A percentile compares a stretch with the other conserved stretches of the same genome.
These are phyloP conservation scores for Cryptococcus maquisensis DNA, from an alignment of 1,284 basidiomycete genomes.

Conservation along the genomic window DNA sequence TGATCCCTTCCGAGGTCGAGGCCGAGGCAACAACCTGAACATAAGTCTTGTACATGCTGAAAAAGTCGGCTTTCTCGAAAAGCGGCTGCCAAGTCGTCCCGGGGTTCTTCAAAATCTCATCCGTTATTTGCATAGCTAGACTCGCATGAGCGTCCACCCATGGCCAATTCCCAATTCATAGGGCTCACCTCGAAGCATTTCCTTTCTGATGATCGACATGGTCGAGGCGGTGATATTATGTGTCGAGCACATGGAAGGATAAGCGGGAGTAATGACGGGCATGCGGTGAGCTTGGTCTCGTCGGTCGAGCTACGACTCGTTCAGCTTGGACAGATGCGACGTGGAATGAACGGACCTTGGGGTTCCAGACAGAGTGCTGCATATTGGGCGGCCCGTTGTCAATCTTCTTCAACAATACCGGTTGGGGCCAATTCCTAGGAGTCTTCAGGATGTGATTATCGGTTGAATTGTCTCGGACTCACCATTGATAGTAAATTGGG, in stretches of 20 bases:
- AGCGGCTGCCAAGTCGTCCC: conserved; percentile 85
- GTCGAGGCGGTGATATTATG: conserved; percentile 97
- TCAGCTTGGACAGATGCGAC: background rate
- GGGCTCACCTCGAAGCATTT: conserved; percentile 79
- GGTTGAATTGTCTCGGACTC: conserved; percentile 31
- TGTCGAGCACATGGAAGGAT: conserved; percentile 99
- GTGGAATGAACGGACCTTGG: conserved; percentile 60
- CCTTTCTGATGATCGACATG: conserved; percentile 92
- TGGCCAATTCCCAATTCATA: background rate
- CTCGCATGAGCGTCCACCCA: background rate
- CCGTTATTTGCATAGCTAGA: conserved; percentile 83
- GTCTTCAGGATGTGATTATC: conserved; percentile 6
- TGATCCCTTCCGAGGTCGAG: conserved; percentile 74
- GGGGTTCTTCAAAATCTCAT: conserved; percentile 66
- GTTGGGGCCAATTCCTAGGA: conserved; percentile 93
- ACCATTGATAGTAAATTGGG: conserved; percentile 96
- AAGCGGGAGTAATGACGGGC: conserved; percentile 99
- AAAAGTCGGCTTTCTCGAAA: conserved; percentile 93
- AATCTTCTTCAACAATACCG: conserved; percentile 91
- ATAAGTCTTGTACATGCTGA: conserved; percentile 95
- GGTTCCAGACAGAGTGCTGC: conserved; percentile 96
- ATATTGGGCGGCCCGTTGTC: conserved; percentile 78
- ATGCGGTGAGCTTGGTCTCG: conserved; percentile 90
- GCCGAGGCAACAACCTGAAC: conserved; percentile 96
- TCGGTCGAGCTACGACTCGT: conserved; percentile 68